Evolutionary conservation across 768 basidiomycete species (phyloP), one percentile per base, ranked within the genome.

Genomic region (Boletales sp.): DNA sequence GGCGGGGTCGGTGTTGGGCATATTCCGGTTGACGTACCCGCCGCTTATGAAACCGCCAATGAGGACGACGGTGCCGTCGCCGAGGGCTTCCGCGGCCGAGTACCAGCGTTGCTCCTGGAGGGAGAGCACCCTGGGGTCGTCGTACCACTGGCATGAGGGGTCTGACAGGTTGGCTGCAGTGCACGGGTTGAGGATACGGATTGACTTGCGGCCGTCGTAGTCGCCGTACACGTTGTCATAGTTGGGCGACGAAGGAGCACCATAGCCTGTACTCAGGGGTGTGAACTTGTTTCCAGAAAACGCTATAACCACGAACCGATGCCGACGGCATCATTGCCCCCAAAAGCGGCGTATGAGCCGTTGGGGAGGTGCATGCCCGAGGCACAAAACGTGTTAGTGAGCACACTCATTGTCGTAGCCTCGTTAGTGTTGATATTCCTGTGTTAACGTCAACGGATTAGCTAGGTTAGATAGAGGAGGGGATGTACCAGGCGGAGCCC

Each of bases 171-270:
- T 69, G 51, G 66, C 55, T 32, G 65, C 58, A 37, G 63, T 71
- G 64, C 92, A 94, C 7, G 90, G 85, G 54, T 85, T 83, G 50
- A 97, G 72, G 54, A 93, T 69, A 34, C 92, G 87, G 58, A 94
- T 90, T 18, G 86, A 74, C 48, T 77, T 80, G n/a, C 80, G 74
- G 42, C 94, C 92, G 57, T 92, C 90, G 45, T 81, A 88, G 66
- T 94, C 86, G 43, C 80, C 73, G 66, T 90, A 94, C 13, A 70
- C 72, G 42, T 78, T 64, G 59, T 88, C 86, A 69, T 75, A 86
- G 15, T 8, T 11, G 0, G 50, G 0, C 0, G 59, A 55, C 1
- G 56, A 53, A 0, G 54, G 45, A 0, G 63, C 42, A 2, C 75
- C 82, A 8, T 70, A 69, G 43, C 64, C 75, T 65, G 11, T 2